A percentile compares a stretch with the other conserved stretches of the same genome.
These are phyloP conservation scores for Chytridium lagenaria DNA, from an alignment of 371 early-diverging fungal genomes.

Conservation along the genomic window DNA sequence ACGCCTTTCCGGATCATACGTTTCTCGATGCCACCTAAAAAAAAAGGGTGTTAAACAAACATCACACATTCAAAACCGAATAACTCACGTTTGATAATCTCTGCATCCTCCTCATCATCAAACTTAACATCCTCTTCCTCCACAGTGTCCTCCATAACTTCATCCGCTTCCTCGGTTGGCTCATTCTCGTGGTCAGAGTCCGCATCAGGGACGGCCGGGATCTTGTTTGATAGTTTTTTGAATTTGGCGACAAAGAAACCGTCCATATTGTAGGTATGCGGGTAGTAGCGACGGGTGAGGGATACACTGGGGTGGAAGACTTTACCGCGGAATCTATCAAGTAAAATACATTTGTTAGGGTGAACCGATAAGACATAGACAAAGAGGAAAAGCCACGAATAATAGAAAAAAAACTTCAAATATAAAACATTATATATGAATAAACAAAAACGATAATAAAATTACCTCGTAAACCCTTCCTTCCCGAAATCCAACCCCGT, in stretches of 20 bases:
- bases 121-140: slow-evolving; percentile 48
- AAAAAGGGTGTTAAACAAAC: neutral
- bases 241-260: slow-evolving; percentile 99
- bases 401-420: slow-evolving; percentile 13
- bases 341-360: neutral
- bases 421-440: neutral
- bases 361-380: no score
- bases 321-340: slow-evolving; percentile 80
- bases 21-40: slow-evolving; percentile 38
- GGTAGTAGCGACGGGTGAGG: slow-evolving; percentile 94
- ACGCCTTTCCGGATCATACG: slow-evolving; percentile 49
- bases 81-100: slow-evolving; percentile 67
- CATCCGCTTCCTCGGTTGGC: slow-evolving; percentile 38
- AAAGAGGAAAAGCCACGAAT: no score
- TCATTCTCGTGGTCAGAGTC: slow-evolving; percentile 35
- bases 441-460: slow-evolving; percentile 4
- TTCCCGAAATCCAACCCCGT: slow-evolving; percentile 93
- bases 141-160: slow-evolving; percentile 43
- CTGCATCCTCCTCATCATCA: slow-evolving; percentile 74
- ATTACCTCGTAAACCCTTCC: slow-evolving; percentile 76
- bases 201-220: slow-evolving; percentile 25
- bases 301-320: slow-evolving; percentile 86
- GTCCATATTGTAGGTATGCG: slow-evolving; percentile 99
- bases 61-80: neutral
- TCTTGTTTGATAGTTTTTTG: slow-evolving; percentile 70